Conservation (phyloP, 140 eudicot species). For the Senecio squalidus region DNA sequence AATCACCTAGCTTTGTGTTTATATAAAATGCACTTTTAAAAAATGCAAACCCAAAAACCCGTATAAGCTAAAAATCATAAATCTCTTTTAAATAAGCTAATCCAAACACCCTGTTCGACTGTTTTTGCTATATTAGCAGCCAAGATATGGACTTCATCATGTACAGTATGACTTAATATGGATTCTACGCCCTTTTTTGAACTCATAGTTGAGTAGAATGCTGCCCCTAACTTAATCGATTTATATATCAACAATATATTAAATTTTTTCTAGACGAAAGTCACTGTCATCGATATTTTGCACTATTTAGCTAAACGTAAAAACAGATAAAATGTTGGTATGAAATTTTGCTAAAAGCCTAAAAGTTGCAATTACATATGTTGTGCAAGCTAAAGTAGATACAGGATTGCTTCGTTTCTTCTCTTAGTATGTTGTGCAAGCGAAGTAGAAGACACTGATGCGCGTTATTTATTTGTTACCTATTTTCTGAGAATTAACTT, state of each 20-base stretch:
- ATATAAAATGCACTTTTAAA: too few relatives aligned
- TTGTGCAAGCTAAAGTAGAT: too few relatives aligned
- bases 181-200: not conserved
- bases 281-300: not conserved
- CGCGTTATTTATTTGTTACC: not conserved
- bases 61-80: too few relatives aligned
- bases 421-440: not conserved
- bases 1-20: too few relatives aligned
- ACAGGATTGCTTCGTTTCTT: not conserved
- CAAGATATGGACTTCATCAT: not conserved
- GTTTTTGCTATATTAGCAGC: not conserved
- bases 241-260: too few relatives aligned
- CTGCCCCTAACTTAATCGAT: not conserved
- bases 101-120: too few relatives aligned
- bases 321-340: too few relatives aligned
- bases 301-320: too few relatives aligned
- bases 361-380: too few relatives aligned
- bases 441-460: not conserved
- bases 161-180: not conserved
- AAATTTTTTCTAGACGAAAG: not conserved
- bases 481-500: slow-evolving; percentile 3
- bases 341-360: too few relatives aligned
- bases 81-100: too few relatives aligned
- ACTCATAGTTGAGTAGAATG: not conserved
- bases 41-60: too few relatives aligned